Conservation (phyloP, 129 eudicot genomes). For the Artemisia annua region DNA sequence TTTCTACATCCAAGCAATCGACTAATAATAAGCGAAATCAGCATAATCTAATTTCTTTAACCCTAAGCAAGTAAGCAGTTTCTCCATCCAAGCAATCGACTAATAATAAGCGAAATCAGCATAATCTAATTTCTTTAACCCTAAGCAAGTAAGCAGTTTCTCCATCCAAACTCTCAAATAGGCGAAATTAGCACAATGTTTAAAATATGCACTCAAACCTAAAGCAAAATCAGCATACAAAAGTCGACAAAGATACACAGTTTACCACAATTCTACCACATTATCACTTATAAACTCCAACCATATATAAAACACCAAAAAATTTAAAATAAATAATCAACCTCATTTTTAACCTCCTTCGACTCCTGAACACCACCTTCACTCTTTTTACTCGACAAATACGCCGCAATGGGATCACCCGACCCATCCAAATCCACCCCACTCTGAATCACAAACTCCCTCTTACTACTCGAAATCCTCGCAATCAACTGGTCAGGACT, state of each 20-base stretch:
- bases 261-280: not conserved
- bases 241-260: not conserved
- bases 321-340: slow-evolving; percentile 19
- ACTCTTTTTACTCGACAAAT: slow-evolving; percentile 31
- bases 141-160: no score
- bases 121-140: no score
- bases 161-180: no score
- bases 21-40: no score
- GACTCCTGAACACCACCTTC: slow-evolving; percentile 28
- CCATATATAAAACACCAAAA: not conserved
- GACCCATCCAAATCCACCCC: slow-evolving; percentile 56
- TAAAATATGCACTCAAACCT: not conserved
- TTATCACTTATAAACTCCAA: not conserved
- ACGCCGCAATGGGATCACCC: slow-evolving; percentile 53
- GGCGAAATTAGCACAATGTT: no score
- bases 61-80: no score
- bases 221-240: not conserved
- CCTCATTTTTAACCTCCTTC: slow-evolving; percentile 35
- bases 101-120: no score
- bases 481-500: slow-evolving; percentile 67
- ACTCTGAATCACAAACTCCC: slow-evolving; percentile 66
- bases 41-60: no score
- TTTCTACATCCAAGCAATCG: no score
- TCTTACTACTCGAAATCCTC: slow-evolving; percentile 39
- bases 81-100: no score